Evolutionary conservation across 805 yeast genomes (phyloP), one percentile per base, ranked within the genome.

Genomic region (Zygosaccharomyces bailii): DNA sequence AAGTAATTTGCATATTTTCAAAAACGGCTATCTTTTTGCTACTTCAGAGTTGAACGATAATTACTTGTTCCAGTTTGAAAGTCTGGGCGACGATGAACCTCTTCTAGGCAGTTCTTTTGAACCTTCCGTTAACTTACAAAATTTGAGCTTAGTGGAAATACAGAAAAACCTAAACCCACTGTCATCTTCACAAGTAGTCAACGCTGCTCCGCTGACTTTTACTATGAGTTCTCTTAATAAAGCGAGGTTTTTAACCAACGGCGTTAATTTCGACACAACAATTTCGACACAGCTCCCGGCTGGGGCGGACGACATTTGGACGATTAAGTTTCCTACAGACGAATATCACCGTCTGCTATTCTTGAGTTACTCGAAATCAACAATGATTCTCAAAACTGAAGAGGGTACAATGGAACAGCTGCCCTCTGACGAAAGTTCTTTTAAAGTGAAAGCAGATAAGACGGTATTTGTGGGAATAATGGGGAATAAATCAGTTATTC

Each of bases 221-320:
- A 45, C 65, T 2, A 61, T 65, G 4, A 65, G 64, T 30, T 45
- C 61, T 2, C 16, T 63, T 24, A 34, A 49, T 5, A 46, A 73
- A 14, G 68, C 86, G 0, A 57, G 75, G 73, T 45, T 55, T 71
- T 1, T 57, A 78, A 27, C 72, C 68, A 42, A 80, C 55, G 93
- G 91, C 9, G 65, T 84, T 2, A 70, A 79, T 2, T 75, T 79
- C 1, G 67, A 76, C 2, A 82, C 76, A 38, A 62, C 89, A 9
- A 96, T 86, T 0, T 73, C 84, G 3, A 80, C 96, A 4, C 87
- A 84, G 3, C 68, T 90, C 9, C 96, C 96, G 0, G 73, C 78
- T 1, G 63, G 66, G 1, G 79, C 96, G 0, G 69, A 75, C 2
- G 68, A 70, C 3, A 75, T 89, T 0, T 86, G 82, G 75, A 79